phyloP scores from a whole-genome alignment of 2,329 filamentous ascomycete species.

The Diaporthe citriasiana region DNA sequence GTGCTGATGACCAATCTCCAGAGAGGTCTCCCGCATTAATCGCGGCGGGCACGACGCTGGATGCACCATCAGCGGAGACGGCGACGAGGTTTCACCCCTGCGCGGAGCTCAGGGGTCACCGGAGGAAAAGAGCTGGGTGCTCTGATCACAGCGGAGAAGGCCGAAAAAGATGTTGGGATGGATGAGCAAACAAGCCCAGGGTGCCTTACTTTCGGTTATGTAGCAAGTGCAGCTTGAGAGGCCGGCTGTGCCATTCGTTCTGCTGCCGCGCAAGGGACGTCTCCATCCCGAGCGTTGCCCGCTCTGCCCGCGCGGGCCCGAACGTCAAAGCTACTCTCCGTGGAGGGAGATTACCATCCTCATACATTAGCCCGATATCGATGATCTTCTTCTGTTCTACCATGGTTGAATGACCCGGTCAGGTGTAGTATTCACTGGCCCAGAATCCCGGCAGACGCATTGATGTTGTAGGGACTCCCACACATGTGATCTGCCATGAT shows the following conservation, averaged over 20 bases:
- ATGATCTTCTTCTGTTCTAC: neutral
- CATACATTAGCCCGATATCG: neutral
- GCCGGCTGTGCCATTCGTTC: conserved; percentile 6
- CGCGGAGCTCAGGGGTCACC: conserved; percentile 45
- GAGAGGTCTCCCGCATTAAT: conserved; percentile 23
- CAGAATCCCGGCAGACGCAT: conserved; percentile 1
- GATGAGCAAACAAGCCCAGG: conserved; percentile 48
- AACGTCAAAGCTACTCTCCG: conserved; percentile 28
- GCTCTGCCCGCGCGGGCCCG: conserved; percentile 23
- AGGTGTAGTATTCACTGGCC: neutral
- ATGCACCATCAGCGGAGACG: conserved; percentile 11
- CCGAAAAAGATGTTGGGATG: conserved; percentile 43
- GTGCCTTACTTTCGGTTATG: conserved; percentile 22
- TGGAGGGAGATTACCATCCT: neutral
- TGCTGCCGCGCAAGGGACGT: neutral
- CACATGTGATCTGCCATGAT: conserved; percentile 20
- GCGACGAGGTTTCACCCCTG: conserved; percentile 47
- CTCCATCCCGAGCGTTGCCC: conserved; percentile 6
- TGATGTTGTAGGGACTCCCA: neutral
- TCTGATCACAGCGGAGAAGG: conserved; percentile 46
- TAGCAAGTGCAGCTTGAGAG: conserved; percentile 8
- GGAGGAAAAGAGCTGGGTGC: conserved; percentile 43
- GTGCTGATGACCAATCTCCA: neutral
- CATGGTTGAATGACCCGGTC: conserved; percentile 10
- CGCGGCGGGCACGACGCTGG: conserved; percentile 49